Evolutionary conservation across 805 yeast species (phyloP).

Genomic region (Yamadazyma tumulicola): DNA sequence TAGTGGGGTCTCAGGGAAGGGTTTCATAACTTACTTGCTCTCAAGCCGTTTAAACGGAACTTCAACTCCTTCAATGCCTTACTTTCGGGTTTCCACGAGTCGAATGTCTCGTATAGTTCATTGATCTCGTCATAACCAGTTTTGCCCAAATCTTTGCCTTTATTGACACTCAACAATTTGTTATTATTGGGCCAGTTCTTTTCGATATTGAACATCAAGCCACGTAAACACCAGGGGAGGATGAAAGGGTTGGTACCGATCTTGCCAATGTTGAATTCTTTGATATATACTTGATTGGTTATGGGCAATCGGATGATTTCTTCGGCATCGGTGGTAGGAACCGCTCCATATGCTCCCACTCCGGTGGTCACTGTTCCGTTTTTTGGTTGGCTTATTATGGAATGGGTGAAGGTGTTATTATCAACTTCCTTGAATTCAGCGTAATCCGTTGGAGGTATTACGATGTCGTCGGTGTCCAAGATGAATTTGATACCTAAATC

Average conservation of each 20-base stretch:
- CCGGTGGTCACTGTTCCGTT: constrained; percentile 17
- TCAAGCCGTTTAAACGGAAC: constrained; percentile 61
- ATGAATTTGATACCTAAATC: constrained; percentile 72
- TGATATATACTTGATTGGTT: constrained; percentile 34
- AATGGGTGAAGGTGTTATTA: not conserved
- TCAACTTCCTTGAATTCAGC: constrained; percentile 1
- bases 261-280: constrained; percentile 58
- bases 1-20: too few relatives aligned
- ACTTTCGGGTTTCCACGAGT: constrained; percentile 82
- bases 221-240: constrained; percentile 91
- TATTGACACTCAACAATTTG: constrained; percentile 27
- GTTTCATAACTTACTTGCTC: constrained; percentile 41
- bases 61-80: constrained; percentile 81
- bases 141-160: constrained; percentile 26
- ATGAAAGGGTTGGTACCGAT: constrained; percentile 78
- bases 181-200: constrained; percentile 46
- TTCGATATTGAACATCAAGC: constrained; percentile 64
- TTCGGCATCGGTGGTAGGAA: constrained; percentile 10
- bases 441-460: constrained; percentile 26
- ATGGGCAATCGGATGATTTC: constrained; percentile 21
- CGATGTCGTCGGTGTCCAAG: constrained; percentile 65
- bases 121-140: constrained; percentile 53
- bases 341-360: constrained; percentile 16
- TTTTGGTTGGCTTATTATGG: constrained; percentile 2
- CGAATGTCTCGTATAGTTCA: constrained; percentile 66